These are phyloP conservation scores for Phoma sp. DNA, from an alignment of 2,329 filamentous ascomycete genomes.

Conservation along the genomic window DNA sequence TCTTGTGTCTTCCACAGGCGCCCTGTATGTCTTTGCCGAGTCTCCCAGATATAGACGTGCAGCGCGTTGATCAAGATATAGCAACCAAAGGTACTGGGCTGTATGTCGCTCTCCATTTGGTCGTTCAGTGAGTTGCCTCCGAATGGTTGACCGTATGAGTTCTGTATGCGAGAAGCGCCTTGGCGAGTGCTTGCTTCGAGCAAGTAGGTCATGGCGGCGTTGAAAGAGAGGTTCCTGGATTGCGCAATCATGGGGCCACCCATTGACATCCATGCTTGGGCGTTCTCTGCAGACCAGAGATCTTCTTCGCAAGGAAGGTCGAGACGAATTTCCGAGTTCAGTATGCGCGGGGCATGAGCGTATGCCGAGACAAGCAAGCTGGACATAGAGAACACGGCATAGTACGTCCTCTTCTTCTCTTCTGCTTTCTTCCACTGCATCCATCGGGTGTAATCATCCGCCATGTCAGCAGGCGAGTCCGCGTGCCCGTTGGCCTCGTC, in stretches of 20 bases:
- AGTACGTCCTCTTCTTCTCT: constrained; percentile 92
- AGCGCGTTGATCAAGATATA: constrained; percentile 90
- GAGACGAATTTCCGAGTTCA: constrained; percentile 90
- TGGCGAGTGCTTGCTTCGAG: constrained; percentile 77
- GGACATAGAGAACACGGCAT: constrained; percentile 88
- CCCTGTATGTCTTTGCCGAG: constrained; percentile 85
- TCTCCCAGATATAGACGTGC: constrained; percentile 99
- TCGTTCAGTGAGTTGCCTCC: constrained; percentile 59
- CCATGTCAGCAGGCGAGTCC: constrained; percentile 54
- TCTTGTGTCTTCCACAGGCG: constrained; percentile 90
- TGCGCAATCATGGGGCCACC: constrained; percentile 75
- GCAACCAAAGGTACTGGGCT: constrained; percentile 90
- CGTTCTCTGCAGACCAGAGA: constrained; percentile 82
- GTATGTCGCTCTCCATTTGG: constrained; percentile 67
- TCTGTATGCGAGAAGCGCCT: constrained; percentile 47
- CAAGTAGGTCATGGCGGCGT: constrained; percentile 79
- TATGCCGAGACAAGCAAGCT: constrained; percentile 91
- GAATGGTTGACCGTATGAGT: constrained; percentile 56
- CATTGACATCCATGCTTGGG: constrained; percentile 79
- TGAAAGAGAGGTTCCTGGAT: constrained; percentile 78
- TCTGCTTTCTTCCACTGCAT: constrained; percentile 86
- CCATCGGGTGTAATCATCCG: constrained; percentile 77
- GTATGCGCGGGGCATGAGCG: constrained; percentile 88
- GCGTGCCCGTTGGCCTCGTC: constrained; percentile 51
- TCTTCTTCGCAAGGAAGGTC: constrained; percentile 94